Conservation (phyloP, 2,329 filamentous ascomycete species). For the Aspergillus fructus region DNA sequence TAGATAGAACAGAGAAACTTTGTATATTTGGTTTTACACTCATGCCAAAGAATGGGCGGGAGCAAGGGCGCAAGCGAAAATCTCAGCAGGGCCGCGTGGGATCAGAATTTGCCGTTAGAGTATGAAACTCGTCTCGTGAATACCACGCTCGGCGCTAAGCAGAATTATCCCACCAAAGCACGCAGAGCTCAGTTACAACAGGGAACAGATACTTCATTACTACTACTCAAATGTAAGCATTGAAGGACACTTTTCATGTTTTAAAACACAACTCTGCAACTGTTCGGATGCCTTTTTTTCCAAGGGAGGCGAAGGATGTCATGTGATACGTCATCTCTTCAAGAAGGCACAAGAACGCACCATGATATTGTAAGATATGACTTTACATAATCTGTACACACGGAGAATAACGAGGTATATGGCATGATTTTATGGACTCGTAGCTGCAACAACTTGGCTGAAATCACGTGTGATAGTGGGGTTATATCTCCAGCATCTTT, state of each 20-base stretch:
- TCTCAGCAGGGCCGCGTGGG: not conserved
- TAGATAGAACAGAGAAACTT: not conserved
- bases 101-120: constrained; percentile 12
- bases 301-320: not conserved
- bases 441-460: not conserved
- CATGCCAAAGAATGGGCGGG: not conserved
- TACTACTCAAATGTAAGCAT: not conserved
- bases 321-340: not conserved
- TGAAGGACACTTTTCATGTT: not conserved
- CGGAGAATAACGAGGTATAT: not conserved
- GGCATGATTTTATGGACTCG: not conserved
- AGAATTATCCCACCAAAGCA: not conserved
- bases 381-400: not conserved
- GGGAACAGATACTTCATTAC: not conserved
- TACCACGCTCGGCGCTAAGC: not conserved
- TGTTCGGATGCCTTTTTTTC: not conserved
- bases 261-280: not conserved
- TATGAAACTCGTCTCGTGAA: not conserved
- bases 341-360: not conserved
- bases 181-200: not conserved
- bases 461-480: constrained; percentile 6
- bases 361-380: no score
- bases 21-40: not conserved
- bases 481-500: not conserved
- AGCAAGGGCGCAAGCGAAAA: not conserved